These are phyloP conservation scores for Axilococcus clingmanii DNA, from an alignment of 139 green algal genomes.

Conservation along the genomic window DNA sequence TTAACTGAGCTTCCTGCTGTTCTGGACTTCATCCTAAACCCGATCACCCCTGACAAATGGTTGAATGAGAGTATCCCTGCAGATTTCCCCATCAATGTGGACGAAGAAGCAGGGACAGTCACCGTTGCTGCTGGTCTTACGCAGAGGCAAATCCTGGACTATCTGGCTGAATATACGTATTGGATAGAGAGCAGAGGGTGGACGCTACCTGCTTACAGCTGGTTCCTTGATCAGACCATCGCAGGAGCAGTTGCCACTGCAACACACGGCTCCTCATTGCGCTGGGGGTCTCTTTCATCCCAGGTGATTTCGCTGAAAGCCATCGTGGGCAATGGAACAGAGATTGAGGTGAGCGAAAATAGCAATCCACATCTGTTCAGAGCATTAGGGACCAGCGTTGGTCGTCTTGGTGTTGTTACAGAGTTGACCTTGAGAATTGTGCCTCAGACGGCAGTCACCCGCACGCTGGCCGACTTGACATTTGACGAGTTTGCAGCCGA, in stretches of 20 bases:
- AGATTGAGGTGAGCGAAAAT: conserved; percentile 37
- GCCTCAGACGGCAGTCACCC: conserved; percentile 15
- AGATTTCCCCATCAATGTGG: conserved; percentile 29
- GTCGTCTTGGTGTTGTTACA: conserved; percentile 64
- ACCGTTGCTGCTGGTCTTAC: conserved; percentile 57
- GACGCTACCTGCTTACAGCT: conserved; percentile 60
- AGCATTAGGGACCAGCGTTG: conserved; percentile 34
- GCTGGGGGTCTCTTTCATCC: conserved; percentile 44
- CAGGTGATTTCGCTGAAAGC: conserved; percentile 52
- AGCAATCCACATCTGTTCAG: conserved; percentile 48
- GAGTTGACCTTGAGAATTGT: conserved; percentile 41
- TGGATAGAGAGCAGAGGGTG: conserved; percentile 43
- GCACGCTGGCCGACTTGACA: conserved; percentile 14
- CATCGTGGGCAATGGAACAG: conserved; percentile 64
- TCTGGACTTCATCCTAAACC: conserved; percentile 12
- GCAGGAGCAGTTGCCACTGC: conserved; percentile 72
- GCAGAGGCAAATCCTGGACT: conserved; percentile 62
- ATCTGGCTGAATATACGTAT: conserved; percentile 63
- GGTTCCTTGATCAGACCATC: conserved; percentile 78
- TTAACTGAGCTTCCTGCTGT: conserved; percentile 34
- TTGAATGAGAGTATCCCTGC: conserved; percentile 5
- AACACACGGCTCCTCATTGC: conserved; percentile 63
- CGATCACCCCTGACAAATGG: conserved; percentile 8
- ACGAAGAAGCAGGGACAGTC: conserved; percentile 53
- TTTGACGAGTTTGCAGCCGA: conserved; percentile 1